A percentile compares a stretch with the other conserved stretches of the same genome.
Evolutionary conservation across 495 filamentous ascomycete species (phyloP).

Genomic region (Copromyces sp.): DNA sequence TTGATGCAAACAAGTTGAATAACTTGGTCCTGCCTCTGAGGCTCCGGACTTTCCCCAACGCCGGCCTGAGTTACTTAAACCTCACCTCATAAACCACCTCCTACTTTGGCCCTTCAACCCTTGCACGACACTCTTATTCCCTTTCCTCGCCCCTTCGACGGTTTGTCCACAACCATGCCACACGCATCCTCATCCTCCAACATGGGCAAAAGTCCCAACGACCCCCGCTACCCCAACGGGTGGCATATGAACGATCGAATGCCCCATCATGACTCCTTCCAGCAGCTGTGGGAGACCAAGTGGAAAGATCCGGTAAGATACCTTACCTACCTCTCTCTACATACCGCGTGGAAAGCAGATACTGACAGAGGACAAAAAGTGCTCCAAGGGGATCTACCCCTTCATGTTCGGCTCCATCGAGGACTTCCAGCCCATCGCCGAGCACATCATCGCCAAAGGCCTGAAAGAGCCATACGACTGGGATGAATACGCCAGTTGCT

Average conservation of each 20-base stretch:
- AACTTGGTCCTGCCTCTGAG: neutral
- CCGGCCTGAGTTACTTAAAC: neutral
- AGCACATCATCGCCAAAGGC: conserved; percentile 37
- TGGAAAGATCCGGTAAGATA: conserved; percentile 52
- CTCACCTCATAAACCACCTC: too few relatives aligned
- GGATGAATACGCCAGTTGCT: conserved; percentile 53
- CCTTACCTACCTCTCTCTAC: too few relatives aligned
- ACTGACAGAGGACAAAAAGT: conserved; percentile 1
- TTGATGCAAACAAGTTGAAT: neutral
- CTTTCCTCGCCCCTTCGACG: neutral
- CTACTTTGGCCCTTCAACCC: too few relatives aligned
- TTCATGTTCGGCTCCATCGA: conserved; percentile 56
- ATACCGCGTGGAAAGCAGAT: neutral
- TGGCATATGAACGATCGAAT: neutral
- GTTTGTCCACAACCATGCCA: neutral
- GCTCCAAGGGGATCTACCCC: conserved; percentile 54
- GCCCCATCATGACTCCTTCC: conserved; percentile 53
- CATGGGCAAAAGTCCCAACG: neutral
- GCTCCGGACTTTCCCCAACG: neutral
- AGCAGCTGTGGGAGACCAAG: conserved; percentile 63
- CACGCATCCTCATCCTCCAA: neutral
- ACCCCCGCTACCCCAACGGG: neutral
- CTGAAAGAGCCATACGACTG: conserved; percentile 33
- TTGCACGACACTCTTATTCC: neutral
- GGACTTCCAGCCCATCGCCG: conserved; percentile 59